These are phyloP conservation scores for Monosporascus sp. DNA, from an alignment of 2,329 filamentous ascomycete species.

Conservation along the genomic window DNA sequence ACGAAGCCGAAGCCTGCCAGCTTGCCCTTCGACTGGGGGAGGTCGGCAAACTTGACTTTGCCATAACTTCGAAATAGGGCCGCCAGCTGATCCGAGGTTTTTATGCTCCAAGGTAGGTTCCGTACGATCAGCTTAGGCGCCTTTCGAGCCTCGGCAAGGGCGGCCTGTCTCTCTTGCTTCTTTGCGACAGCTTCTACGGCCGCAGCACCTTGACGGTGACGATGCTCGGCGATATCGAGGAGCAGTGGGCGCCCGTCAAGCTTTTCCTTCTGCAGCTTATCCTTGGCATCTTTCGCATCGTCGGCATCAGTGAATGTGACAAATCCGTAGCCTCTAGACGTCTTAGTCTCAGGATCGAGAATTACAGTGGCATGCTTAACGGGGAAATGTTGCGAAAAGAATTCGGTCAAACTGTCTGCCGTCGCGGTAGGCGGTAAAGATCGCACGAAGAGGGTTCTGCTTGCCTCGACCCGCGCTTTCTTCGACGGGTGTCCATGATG, in stretches of 20 bases:
- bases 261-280: conserved; percentile 72
- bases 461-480: conserved; percentile 54
- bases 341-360: conserved; percentile 76
- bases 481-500: conserved; percentile 39
- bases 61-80: conserved; percentile 82
- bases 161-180: conserved; percentile 54
- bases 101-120: conserved; percentile 95
- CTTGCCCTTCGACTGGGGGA: conserved; percentile 73
- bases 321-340: conserved; percentile 90
- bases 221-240: conserved; percentile 81
- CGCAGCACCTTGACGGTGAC: conserved; percentile 53
- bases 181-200: conserved; percentile 46
- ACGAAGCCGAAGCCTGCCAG: conserved; percentile 92
- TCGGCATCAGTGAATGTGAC: conserved; percentile 94
- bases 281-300: conserved; percentile 76
- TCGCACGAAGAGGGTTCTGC: conserved; percentile 82
- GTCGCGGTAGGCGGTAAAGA: conserved; percentile 76
- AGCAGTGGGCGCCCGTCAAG: conserved; percentile 78
- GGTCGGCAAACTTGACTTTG: conserved; percentile 80
- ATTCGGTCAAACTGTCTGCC: conserved; percentile 74
- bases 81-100: conserved; percentile 73
- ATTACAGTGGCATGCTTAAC: conserved; percentile 96
- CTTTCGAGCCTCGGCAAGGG: conserved; percentile 54
- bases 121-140: conserved; percentile 79
- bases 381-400: conserved; percentile 91